Percentiles rank a stretch among this genome's conserved stretches.
Evolutionary conservation across 2,329 filamentous ascomycete genomes (phyloP).

Genomic region (Juglanconis juglandina): DNA sequence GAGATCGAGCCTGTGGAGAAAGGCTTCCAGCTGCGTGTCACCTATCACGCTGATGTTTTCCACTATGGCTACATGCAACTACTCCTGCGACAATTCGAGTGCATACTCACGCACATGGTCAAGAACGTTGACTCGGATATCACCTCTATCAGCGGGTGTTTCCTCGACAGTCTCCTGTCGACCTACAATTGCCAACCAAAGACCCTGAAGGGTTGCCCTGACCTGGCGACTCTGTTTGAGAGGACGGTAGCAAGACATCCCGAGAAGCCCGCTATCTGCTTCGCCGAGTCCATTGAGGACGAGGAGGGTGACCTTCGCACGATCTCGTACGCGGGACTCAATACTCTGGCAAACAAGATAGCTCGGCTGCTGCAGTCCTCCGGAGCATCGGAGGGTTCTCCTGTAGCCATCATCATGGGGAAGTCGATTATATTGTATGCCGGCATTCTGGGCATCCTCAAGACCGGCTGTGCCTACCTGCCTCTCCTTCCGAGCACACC

Average conservation of each 20-base stretch:
- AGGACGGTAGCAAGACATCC: slow-evolving; percentile 45
- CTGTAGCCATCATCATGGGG: slow-evolving; percentile 73
- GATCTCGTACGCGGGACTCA: slow-evolving; percentile 64
- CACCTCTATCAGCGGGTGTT: slow-evolving; percentile 21
- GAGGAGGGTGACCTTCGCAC: slow-evolving; percentile 33
- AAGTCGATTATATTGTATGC: slow-evolving; percentile 72
- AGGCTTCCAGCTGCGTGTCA: slow-evolving; percentile 41
- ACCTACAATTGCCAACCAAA: slow-evolving; percentile 42
- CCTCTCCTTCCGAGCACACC: slow-evolving; percentile 74
- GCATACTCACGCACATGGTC: slow-evolving; percentile 36
- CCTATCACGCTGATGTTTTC: slow-evolving; percentile 47
- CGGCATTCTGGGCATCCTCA: slow-evolving; percentile 70
- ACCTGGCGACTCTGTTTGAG: slow-evolving; percentile 55
- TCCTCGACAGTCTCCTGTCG: slow-evolving; percentile 40
- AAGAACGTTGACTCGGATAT: slow-evolving; percentile 26
- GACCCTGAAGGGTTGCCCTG: slow-evolving; percentile 32
- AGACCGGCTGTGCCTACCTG: slow-evolving; percentile 75
- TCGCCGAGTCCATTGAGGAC: slow-evolving; percentile 49
- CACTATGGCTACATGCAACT: slow-evolving; percentile 51
- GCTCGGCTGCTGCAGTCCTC: slow-evolving; percentile 51
- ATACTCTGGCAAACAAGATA: slow-evolving; percentile 60
- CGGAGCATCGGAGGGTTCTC: slow-evolving; percentile 47
- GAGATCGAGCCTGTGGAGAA: slow-evolving; percentile 65
- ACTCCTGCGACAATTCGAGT: slow-evolving; percentile 60
- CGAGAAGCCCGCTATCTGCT: slow-evolving; percentile 59